phyloP scores from a whole-genome alignment of 164 flowering plant species.

The Vitis vinifera region ASM3070453v1 NC_081817.1:15960501-15961000 shows the following conservation, averaged over 20 bases:
- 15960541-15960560: slow-evolving; percentile 40
- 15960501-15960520: slow-evolving; percentile 49
- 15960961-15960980: slow-evolving; percentile 47
- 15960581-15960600: slow-evolving; percentile 43
- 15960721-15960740: slow-evolving; percentile 42
- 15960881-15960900: slow-evolving; percentile 25
- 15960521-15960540: slow-evolving; percentile 51
- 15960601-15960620: slow-evolving; percentile 35
- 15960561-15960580: slow-evolving; percentile 46
- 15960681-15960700: slow-evolving; percentile 34
- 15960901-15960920: slow-evolving; percentile 32
- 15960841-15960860: background rate
- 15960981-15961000: slow-evolving; percentile 27
- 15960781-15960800: slow-evolving; percentile 35
- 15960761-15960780: slow-evolving; percentile 14
- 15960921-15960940: slow-evolving; percentile 40
- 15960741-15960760: slow-evolving; percentile 27
- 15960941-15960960: slow-evolving; percentile 39
- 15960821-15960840: slow-evolving; percentile 33
- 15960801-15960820: slow-evolving; percentile 38
- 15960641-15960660: slow-evolving; percentile 51
- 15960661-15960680: slow-evolving; percentile 33
- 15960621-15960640: slow-evolving; percentile 43
- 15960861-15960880: slow-evolving; percentile 17
- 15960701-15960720: slow-evolving; percentile 35